phyloP scores from a whole-genome alignment of 441 rosid genomes.

The Erysimum pusillum region DNA sequence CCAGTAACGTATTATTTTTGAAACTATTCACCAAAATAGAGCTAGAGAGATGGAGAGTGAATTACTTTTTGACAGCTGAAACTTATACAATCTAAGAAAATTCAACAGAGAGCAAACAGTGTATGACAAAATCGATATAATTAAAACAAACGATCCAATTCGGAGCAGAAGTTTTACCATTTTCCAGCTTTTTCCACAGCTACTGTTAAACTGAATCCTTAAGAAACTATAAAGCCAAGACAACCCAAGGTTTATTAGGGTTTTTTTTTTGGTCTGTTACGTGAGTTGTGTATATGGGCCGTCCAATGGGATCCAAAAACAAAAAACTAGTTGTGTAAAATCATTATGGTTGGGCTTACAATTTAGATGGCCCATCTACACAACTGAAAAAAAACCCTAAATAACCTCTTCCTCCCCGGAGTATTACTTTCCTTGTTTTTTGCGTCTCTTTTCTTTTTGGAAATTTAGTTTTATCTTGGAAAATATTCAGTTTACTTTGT shows the following conservation, averaged over 20 bases:
- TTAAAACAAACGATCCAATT: not conserved
- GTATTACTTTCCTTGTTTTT: too few species aligned
- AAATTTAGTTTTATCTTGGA: not conserved
- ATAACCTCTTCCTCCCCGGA: not conserved
- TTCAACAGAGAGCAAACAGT: not conserved
- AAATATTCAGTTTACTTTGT: not conserved
- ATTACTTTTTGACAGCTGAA: not conserved
- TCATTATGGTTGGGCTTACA: not conserved
- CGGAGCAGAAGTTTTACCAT: slow-evolving; percentile 30
- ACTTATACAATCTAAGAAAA: not conserved
- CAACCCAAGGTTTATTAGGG: not conserved
- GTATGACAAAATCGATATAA: not conserved
- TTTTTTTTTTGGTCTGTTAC: not conserved
- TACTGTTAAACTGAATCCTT: not conserved
- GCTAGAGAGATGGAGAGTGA: not conserved
- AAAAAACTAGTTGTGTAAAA: not conserved
- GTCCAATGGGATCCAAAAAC: not conserved
- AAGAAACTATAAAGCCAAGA: not conserved
- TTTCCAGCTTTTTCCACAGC: slow-evolving; percentile 9
- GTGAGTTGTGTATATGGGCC: not conserved
- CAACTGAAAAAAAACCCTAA: not conserved
- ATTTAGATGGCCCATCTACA: not conserved
- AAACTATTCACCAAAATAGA: not conserved
- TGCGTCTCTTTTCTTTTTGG: too few species aligned
- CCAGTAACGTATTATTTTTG: not conserved